These are phyloP conservation scores for Verticillium isaacii DNA, from an alignment of 2,329 filamentous ascomycete genomes.

Conservation along the genomic window DNA sequence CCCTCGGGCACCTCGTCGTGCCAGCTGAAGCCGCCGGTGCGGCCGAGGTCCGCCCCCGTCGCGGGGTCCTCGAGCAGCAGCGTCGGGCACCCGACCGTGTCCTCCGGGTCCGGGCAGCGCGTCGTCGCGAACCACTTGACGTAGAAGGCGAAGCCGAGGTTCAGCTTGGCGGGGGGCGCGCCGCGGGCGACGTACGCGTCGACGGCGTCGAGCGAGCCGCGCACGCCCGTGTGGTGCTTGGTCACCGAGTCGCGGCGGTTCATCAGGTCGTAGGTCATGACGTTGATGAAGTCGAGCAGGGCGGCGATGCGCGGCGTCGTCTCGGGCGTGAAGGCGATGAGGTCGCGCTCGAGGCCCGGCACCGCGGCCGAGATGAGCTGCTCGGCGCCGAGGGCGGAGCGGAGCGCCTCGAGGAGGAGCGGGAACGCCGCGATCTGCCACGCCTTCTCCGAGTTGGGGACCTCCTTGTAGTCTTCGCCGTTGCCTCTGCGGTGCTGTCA, in stretches of 20 bases:
- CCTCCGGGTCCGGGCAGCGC: conserved; percentile 30
- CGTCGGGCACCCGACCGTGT: conserved; percentile 50
- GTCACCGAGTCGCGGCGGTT: conserved; percentile 63
- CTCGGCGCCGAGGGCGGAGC: conserved; percentile 47
- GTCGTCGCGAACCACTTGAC: conserved; percentile 59
- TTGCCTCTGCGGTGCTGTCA: conserved; percentile 48
- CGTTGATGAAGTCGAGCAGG: conserved; percentile 62
- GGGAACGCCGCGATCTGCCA: conserved; percentile 62
- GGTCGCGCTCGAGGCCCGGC: conserved; percentile 58
- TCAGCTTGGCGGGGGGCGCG: conserved; percentile 45
- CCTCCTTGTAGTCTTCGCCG: conserved; percentile 62
- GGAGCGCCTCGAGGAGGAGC: conserved; percentile 53
- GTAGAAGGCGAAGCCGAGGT: conserved; percentile 64
- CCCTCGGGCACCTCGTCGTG: conserved; percentile 48
- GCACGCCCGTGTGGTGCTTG: conserved; percentile 60
- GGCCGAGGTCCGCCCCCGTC: conserved; percentile 53
- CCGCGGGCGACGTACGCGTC: conserved; percentile 56
- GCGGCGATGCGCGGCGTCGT: conserved; percentile 54
- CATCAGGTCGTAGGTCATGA: conserved; percentile 67
- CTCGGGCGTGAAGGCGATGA: conserved; percentile 60
- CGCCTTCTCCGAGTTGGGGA: conserved; percentile 54
- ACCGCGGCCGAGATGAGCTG: conserved; percentile 65
- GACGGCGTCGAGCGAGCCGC: conserved; percentile 47
- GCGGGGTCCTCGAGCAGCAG: conserved; percentile 51
- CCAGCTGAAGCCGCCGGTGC: conserved; percentile 56